Conservation (phyloP, 179 eudicot genomes). For the Carnegiea gigantea region DNA sequence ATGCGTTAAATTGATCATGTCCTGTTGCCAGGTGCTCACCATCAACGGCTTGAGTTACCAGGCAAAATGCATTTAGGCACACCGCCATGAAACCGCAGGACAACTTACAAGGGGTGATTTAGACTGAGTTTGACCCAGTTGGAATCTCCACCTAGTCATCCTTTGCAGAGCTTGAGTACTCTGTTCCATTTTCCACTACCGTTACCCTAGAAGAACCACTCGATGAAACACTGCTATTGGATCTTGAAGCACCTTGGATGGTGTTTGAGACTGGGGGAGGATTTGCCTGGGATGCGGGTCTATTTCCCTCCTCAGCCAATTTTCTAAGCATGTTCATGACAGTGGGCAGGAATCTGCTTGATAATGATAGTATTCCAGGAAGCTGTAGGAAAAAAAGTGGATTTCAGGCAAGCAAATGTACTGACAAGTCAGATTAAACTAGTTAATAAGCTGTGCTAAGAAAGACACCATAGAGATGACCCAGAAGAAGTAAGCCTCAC, state of each 20-base stretch:
- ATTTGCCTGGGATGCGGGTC: conserved; percentile 55
- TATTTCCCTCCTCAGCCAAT: conserved; percentile 83
- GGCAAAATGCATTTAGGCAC: conserved; percentile 25
- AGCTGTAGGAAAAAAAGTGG: conserved; percentile 48
- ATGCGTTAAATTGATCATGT: not conserved
- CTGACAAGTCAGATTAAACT: not conserved
- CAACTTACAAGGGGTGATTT: not conserved
- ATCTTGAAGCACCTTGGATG: conserved; percentile 33
- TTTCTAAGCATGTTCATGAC: conserved; percentile 83
- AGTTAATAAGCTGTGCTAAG: not conserved
- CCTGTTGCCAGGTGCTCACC: not conserved
- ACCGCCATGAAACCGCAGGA: not conserved
- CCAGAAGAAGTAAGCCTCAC: not conserved
- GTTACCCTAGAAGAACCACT: conserved; percentile 72
- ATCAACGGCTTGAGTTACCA: not conserved
- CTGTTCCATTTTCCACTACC: conserved; percentile 60
- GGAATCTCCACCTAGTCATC: conserved; percentile 37
- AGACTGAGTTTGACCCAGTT: not conserved
- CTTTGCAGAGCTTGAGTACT: conserved; percentile 42
- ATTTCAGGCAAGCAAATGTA: conserved; percentile 20
- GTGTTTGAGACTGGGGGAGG: conserved; percentile 48
- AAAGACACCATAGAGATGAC: not conserved
- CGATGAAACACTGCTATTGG: conserved; percentile 41
- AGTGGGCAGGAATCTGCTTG: conserved; percentile 87
- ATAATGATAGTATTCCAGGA: conserved; percentile 84